phyloP scores from a whole-genome alignment of 192 early-diverging fungal species.

The Coemansia sp. region DNA sequence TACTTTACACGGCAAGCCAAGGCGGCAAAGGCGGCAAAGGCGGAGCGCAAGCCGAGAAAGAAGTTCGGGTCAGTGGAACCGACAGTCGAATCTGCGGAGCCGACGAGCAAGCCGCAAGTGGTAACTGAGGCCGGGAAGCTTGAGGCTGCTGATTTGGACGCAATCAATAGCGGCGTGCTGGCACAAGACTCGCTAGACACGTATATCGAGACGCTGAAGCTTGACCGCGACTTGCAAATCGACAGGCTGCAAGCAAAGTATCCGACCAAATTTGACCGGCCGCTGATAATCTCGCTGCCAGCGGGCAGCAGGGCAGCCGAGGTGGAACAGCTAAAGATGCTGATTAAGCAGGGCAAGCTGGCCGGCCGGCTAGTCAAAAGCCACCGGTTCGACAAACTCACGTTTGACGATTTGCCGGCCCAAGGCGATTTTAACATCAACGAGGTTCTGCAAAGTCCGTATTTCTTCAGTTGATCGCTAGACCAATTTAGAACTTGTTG shows the following conservation, averaged over 20 bases:
- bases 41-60: not conserved
- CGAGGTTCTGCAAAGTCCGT: slow-evolving; percentile 72
- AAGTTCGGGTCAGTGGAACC: too few relatives aligned
- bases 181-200: not conserved
- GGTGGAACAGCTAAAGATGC: not conserved
- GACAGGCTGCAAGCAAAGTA: slow-evolving; percentile 33
- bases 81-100: too few relatives aligned
- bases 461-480: slow-evolving; percentile 74
- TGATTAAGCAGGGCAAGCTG: slow-evolving; percentile 17
- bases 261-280: not conserved
- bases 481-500: not conserved
- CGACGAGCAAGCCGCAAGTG: not conserved
- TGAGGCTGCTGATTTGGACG: not conserved
- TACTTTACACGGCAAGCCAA: not conserved
- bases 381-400: slow-evolving; percentile 55
- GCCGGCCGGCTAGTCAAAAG: slow-evolving; percentile 18
- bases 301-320: not conserved
- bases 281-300: slow-evolving; percentile 5
- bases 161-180: not conserved
- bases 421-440: slow-evolving; percentile 83
- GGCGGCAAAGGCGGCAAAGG: slow-evolving; percentile 2
- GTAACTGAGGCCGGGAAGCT: not conserved
- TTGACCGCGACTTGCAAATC: slow-evolving; percentile 29
- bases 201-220: slow-evolving; percentile 26
- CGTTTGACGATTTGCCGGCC: slow-evolving; percentile 70